Evolutionary conservation across 2,329 filamentous ascomycete species (phyloP), one percentile per base, ranked within the genome.

Genomic region (Xylogone sp.): DNA sequence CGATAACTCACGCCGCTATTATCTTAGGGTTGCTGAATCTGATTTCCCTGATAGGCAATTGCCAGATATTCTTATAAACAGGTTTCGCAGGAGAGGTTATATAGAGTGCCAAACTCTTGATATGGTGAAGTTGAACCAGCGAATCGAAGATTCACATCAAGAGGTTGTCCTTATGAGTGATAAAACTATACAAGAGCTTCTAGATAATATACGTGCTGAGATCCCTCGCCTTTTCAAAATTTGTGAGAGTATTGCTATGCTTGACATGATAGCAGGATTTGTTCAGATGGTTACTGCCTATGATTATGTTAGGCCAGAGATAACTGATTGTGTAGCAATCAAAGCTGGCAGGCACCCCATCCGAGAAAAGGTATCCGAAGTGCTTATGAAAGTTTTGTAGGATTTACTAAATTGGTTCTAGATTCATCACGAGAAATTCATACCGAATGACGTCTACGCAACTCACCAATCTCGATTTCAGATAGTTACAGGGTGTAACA

Each of bases 401-500:
- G 34, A 6, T 16, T 16, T 39, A 16, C 42, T 56, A 27, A 55
- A 50, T 19, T 50, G 21, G 65, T 39, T 22, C 1, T 46, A 81
- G 73, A 81, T 85, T 2, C 83, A 89, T 57, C 71, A 74, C 1
- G 79, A 78, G 44, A 83, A 81, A 20, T 96, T 88, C 64, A 76
- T 97, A 3, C 88, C 94, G 0, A 97, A 97, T 57, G 92, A 97
- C 62, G 88, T 92, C 22, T 97, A 92, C 62, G 87, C 90, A 2
- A 88, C 86, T 0, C 79, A 87, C 29, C 84, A 93, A 54, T 84
- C 84, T 31, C 83, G 92, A 1, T 96, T 97, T 62, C 92, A 97
- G 58, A 87, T 97, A 55, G 86, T 99, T 56, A 97, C 93, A 0
- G 93, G 94, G 3, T 95, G 90, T 67, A 99, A 99, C 62, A 99